Percentiles rank a stretch among this genome's conserved stretches.
phyloP scores from a whole-genome alignment of 2,329 filamentous ascomycete species.

The Passalora sequoiae region DNA sequence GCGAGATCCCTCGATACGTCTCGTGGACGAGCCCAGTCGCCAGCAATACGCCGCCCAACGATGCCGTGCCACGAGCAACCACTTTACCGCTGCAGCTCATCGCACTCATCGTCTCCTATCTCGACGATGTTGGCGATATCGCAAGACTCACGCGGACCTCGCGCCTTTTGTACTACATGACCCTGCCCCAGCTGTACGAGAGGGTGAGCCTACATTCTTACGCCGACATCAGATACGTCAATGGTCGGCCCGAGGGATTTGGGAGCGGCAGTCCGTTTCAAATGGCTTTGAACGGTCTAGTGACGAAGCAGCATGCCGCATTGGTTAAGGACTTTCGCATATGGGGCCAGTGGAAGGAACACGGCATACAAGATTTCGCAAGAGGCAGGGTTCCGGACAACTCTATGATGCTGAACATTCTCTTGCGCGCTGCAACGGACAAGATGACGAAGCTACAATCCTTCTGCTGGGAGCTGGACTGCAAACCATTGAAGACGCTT shows the following conservation, averaged over 20 bases:
- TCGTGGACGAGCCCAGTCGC: slow-evolving; percentile 28
- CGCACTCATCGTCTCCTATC: slow-evolving; percentile 52
- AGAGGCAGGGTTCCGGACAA: slow-evolving; percentile 58
- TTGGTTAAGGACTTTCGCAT: slow-evolving; percentile 52
- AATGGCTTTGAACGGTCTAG: slow-evolving; percentile 59
- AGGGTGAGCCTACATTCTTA: slow-evolving; percentile 54
- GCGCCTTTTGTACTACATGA: slow-evolving; percentile 60
- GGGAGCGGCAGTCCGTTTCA: slow-evolving; percentile 60
- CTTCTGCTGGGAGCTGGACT: slow-evolving; percentile 59
- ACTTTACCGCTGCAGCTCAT: slow-evolving; percentile 55
- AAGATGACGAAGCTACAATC: slow-evolving; percentile 52
- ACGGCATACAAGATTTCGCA: slow-evolving; percentile 54
- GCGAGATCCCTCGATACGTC: slow-evolving; percentile 25
- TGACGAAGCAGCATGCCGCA: slow-evolving; percentile 50
- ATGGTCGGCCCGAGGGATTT: slow-evolving; percentile 55
- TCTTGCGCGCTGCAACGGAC: slow-evolving; percentile 55
- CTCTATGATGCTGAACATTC: slow-evolving; percentile 59
- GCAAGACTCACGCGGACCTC: slow-evolving; percentile 57
- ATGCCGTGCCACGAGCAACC: slow-evolving; percentile 13
- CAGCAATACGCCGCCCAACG: slow-evolving; percentile 8
- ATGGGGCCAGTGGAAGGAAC: slow-evolving; percentile 54
- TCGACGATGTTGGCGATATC: slow-evolving; percentile 55
- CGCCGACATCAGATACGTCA: slow-evolving; percentile 53
- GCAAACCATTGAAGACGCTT: slow-evolving; percentile 55
- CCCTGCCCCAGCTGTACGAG: slow-evolving; percentile 56